A percentile compares a stretch with the other conserved stretches of the same genome.
Evolutionary conservation across 345 rosid species (phyloP).

Genomic region (Boechera retrofracta): DNA sequence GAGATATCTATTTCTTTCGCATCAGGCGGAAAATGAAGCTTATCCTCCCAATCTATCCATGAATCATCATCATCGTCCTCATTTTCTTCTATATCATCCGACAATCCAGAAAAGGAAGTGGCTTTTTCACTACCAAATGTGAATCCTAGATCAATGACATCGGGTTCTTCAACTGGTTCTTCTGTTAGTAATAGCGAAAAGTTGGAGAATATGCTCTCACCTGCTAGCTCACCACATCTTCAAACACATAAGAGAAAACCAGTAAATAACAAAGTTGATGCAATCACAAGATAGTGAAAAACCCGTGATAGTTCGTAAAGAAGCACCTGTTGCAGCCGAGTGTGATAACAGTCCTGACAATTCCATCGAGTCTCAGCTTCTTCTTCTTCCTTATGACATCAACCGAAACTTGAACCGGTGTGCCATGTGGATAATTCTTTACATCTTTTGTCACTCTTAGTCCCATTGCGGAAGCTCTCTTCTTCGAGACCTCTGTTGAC

Average conservation of each 20-base stretch:
- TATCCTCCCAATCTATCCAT: constrained; percentile 79
- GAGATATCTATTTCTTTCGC: constrained; percentile 81
- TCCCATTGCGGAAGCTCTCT: constrained; percentile 85
- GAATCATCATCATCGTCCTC: constrained; percentile 56
- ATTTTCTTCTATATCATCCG: constrained; percentile 40
- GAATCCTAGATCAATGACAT: constrained; percentile 61
- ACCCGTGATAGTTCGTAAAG: constrained; percentile 4
- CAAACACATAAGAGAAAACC: constrained; percentile 23
- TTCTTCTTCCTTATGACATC: constrained; percentile 79
- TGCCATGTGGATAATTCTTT: constrained; percentile 82
- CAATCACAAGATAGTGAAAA: constrained; percentile 6
- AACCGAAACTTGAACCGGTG: constrained; percentile 89
- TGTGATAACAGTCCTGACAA: constrained; percentile 76
- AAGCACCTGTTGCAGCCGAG: constrained; percentile 81
- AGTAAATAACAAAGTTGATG: constrained; percentile 9
- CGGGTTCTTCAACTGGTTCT: constrained; percentile 75
- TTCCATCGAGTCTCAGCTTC: constrained; percentile 89
- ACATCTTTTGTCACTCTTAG: constrained; percentile 85
- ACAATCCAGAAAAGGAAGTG: constrained; percentile 34
- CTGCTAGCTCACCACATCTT: constrained; percentile 81
- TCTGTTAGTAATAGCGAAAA: constrained; percentile 72
- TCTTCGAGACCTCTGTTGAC: constrained; percentile 69
- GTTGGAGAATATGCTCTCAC: constrained; percentile 75
- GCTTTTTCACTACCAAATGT: constrained; percentile 48
- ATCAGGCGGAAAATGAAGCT: constrained; percentile 69